phyloP scores from a whole-genome alignment of 768 basidiomycete genomes.

The Pleurotus citrinopileatus region DNA sequence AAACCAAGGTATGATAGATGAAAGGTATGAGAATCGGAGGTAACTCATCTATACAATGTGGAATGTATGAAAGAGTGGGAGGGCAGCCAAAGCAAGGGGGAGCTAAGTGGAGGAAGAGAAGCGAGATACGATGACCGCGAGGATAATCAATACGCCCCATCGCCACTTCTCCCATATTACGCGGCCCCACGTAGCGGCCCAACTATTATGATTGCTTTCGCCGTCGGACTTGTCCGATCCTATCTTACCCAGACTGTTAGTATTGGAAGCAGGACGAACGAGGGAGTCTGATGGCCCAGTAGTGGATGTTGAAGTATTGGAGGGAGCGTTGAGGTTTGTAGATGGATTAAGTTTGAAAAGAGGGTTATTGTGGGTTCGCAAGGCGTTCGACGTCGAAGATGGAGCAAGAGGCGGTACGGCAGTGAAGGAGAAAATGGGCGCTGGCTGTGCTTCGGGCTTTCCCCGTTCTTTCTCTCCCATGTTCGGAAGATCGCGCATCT shows the following conservation, averaged over 20 bases:
- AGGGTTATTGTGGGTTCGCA: slow-evolving; percentile 11
- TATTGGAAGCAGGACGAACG: background rate
- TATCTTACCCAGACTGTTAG: background rate
- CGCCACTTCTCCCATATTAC: slow-evolving; percentile 84
- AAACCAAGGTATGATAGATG: background rate
- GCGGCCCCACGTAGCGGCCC: slow-evolving; percentile 61
- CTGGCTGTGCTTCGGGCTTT: slow-evolving; percentile 31
- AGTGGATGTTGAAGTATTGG: no score
- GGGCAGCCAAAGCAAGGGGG: background rate
- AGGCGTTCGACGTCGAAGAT: slow-evolving; percentile 12
- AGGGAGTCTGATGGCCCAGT: background rate
- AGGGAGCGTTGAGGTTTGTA: slow-evolving; percentile 12
- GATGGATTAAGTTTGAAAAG: slow-evolving; percentile 3
- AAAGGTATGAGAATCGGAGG: background rate
- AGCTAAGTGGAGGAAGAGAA: slow-evolving; percentile 51
- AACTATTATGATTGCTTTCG: slow-evolving; percentile 36
- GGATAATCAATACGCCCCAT: slow-evolving; percentile 73
- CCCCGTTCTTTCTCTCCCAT: slow-evolving; percentile 85
- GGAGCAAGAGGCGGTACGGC: slow-evolving; percentile 14
- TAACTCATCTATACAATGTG: background rate
- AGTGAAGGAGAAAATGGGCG: slow-evolving; percentile 17
- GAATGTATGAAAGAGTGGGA: background rate
- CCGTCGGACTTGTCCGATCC: slow-evolving; percentile 22
- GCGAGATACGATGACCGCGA: slow-evolving; percentile 76
- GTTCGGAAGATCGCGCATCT: slow-evolving; percentile 78